phyloP scores from a whole-genome alignment of 495 filamentous ascomycete genomes.

The Daldinia loculata region DNA sequence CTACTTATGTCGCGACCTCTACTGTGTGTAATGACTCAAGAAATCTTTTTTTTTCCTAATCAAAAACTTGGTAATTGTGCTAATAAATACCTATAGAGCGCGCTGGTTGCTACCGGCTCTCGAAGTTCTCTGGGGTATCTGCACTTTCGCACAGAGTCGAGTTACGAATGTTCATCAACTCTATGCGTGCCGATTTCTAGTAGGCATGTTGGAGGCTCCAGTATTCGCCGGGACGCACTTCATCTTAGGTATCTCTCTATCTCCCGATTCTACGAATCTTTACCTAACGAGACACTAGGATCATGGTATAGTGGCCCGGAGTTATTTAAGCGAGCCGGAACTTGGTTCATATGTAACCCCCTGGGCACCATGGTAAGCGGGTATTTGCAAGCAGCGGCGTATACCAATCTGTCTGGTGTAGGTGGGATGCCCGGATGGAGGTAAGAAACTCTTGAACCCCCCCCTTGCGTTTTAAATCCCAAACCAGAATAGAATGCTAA shows the following conservation, averaged over 20 bases:
- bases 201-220: constrained; percentile 61
- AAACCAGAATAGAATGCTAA: background rate
- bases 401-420: constrained; percentile 56
- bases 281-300: constrained; percentile 45
- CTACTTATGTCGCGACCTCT: constrained; percentile 55
- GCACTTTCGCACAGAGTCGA: constrained; percentile 50
- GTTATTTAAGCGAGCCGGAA: constrained; percentile 46
- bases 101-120: constrained; percentile 51
- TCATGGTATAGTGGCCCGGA: constrained; percentile 45
- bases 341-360: constrained; percentile 51
- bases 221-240: constrained; percentile 49
- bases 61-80: background rate
- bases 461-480: background rate
- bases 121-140: constrained; percentile 50
- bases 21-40: constrained; percentile 47
- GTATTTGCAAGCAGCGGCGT: constrained; percentile 59
- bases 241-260: constrained; percentile 26
- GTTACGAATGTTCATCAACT: constrained; percentile 45
- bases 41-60: constrained; percentile 23
- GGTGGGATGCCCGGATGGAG: constrained; percentile 58
- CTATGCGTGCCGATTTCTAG: constrained; percentile 53
- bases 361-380: constrained; percentile 45
- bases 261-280: background rate
- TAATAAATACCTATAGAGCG: constrained; percentile 42
- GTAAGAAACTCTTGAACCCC: background rate